Evolutionary conservation across 2,329 filamentous ascomycete species (phyloP).

Genomic region (Sporothrix sp.): DNA sequence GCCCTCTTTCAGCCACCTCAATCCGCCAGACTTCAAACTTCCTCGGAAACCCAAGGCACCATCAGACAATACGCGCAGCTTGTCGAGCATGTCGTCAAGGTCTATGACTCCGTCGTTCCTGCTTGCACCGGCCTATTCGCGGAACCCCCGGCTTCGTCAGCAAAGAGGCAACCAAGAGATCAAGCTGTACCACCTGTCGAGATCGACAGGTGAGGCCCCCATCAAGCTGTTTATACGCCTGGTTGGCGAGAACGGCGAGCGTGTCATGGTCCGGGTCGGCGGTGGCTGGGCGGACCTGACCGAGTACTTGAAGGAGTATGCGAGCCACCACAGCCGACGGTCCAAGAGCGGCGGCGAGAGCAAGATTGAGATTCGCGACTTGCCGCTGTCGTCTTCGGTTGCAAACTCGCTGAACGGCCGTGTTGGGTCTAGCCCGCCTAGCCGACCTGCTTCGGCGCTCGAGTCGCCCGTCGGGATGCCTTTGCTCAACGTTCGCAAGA

Average conservation of each 20-base stretch:
- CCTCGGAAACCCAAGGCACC: conserved; percentile 29
- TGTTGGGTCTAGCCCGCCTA: conserved; percentile 26
- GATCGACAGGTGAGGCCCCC: conserved; percentile 72
- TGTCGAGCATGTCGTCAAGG: conserved; percentile 43
- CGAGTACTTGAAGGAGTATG: conserved; percentile 90
- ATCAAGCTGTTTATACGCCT: conserved; percentile 92
- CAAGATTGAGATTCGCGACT: conserved; percentile 50
- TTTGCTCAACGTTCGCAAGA: conserved; percentile 46
- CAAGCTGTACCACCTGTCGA: conserved; percentile 83
- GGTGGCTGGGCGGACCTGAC: conserved; percentile 97
- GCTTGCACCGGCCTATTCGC: conserved; percentile 50
- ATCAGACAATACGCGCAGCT: conserved; percentile 27
- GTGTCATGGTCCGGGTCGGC: conserved; percentile 95
- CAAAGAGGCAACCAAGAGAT: conserved; percentile 57
- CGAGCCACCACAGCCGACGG: conserved; percentile 77
- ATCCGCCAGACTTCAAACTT: conserved; percentile 47
- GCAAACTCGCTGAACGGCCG: conserved; percentile 17
- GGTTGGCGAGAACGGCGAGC: conserved; percentile 80
- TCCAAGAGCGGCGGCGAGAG: conserved; percentile 37
- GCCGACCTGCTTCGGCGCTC: conserved; percentile 27
- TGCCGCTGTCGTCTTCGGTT: conserved; percentile 24
- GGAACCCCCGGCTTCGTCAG: conserved; percentile 38
- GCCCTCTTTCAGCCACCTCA: conserved; percentile 40
- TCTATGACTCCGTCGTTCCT: conserved; percentile 59
- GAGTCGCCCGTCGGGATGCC: conserved; percentile 32